These are phyloP conservation scores for Graphilbum fragrans DNA, from an alignment of 2,329 filamentous ascomycete genomes.

Conservation along the genomic window DNA sequence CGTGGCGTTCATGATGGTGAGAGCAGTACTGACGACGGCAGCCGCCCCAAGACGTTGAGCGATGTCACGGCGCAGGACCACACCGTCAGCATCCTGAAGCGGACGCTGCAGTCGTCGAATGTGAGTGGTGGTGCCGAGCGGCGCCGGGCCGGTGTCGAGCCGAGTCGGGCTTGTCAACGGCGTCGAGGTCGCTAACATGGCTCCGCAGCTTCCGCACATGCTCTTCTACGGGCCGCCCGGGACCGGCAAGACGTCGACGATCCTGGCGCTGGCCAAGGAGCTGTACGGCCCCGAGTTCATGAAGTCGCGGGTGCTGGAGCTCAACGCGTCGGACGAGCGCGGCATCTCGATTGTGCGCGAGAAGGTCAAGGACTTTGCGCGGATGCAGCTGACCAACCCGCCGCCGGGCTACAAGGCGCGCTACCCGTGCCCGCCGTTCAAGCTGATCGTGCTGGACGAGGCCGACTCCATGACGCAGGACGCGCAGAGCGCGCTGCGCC, in stretches of 20 bases:
- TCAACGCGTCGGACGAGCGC: conserved; percentile 97
- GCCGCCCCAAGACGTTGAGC: conserved; percentile 82
- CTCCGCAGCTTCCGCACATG: conserved; percentile 87
- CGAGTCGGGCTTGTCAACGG: too few species aligned
- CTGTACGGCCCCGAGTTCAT: conserved; percentile 93
- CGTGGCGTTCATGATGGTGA: neutral
- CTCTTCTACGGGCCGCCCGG: conserved; percentile 97
- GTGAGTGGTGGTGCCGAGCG: too few species aligned
- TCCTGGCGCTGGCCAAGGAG: conserved; percentile 92
- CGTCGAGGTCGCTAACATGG: too few species aligned
- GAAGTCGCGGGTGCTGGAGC: conserved; percentile 87
- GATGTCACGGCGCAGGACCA: conserved; percentile 98
- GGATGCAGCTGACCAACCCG: conserved; percentile 82
- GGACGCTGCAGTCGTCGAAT: conserved; percentile 90
- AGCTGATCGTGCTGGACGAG: conserved; percentile 97
- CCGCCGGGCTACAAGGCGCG: conserved; percentile 53
- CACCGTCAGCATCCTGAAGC: conserved; percentile 82
- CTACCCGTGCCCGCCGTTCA: conserved; percentile 95
- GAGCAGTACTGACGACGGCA: conserved; percentile 27
- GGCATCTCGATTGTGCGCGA: conserved; percentile 94
- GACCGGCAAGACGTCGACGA: conserved; percentile 95
- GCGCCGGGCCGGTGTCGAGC: too few species aligned
- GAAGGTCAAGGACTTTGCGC: conserved; percentile 96
- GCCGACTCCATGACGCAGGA: conserved; percentile 99
- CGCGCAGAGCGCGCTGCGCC: conserved; percentile 79